Percentiles rank a stretch among this genome's conserved stretches.
Evolutionary conservation across 495 filamentous ascomycete genomes (phyloP).

Genomic region (Penicillium taxi): DNA sequence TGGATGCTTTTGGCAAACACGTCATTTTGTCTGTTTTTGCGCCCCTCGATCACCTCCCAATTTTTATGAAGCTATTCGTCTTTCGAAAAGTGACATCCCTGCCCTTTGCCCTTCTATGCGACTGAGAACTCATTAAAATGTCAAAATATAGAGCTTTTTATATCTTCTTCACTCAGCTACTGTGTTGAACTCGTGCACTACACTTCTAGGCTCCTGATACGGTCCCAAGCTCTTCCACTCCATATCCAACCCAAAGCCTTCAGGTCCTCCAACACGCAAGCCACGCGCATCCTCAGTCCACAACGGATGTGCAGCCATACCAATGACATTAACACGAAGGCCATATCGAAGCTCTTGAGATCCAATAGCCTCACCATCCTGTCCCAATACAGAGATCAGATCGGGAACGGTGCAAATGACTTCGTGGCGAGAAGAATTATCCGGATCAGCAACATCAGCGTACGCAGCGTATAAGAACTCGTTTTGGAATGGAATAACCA

Average conservation of each 20-base stretch:
- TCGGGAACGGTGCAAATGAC: constrained; percentile 27
- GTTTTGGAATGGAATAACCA: constrained; percentile 58
- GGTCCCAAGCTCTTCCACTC: constrained; percentile 17
- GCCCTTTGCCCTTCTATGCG: too few species aligned
- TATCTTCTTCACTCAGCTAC: not conserved
- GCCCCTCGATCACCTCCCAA: too few species aligned
- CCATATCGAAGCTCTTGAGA: constrained; percentile 32
- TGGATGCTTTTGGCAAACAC: too few species aligned
- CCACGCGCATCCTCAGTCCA: constrained; percentile 28
- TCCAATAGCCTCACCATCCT: constrained; percentile 26
- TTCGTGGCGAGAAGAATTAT: constrained; percentile 15
- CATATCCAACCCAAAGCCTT: constrained; percentile 21
- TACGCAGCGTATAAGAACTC: constrained; percentile 51
- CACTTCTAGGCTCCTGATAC: constrained; percentile 18
- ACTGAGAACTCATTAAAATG: not conserved
- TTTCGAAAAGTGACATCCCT: too few species aligned
- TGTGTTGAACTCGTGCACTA: constrained; percentile 16
- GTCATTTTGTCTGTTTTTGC: too few species aligned
- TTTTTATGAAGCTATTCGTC: too few species aligned
- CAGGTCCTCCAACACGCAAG: constrained; percentile 29
- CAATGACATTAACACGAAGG: constrained; percentile 27
- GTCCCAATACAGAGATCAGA: constrained; percentile 24
- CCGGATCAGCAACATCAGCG: constrained; percentile 3
- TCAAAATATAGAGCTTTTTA: not conserved
- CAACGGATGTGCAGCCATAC: constrained; percentile 25